phyloP scores from a whole-genome alignment of 2,329 filamentous ascomycete species.

The Trichoderma harzianum region DNA sequence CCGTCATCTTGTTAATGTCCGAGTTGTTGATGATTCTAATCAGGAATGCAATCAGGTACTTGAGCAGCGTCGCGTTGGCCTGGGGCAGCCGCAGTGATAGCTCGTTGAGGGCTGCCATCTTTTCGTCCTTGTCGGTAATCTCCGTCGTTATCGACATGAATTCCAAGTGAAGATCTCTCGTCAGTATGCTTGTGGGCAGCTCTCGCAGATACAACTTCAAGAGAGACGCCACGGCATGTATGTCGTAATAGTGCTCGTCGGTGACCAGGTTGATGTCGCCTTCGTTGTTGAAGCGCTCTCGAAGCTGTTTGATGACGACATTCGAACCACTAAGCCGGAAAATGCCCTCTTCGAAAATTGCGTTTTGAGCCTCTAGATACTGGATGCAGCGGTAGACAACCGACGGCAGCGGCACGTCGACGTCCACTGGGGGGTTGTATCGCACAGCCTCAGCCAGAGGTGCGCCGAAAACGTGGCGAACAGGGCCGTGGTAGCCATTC shows the following conservation, averaged over 20 bases:
- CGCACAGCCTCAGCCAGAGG: conserved; percentile 82
- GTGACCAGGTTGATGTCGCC: conserved; percentile 83
- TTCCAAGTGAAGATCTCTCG: conserved; percentile 82
- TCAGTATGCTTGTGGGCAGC: conserved; percentile 85
- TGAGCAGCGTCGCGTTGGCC: conserved; percentile 76
- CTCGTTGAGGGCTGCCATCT: conserved; percentile 70
- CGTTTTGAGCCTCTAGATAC: conserved; percentile 80
- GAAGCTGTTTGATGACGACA: conserved; percentile 83
- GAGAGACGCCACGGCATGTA: conserved; percentile 91
- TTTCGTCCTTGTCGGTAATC: conserved; percentile 69
- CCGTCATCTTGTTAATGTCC: conserved; percentile 94
- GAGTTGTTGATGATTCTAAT: conserved; percentile 90
- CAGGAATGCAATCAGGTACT: conserved; percentile 82
- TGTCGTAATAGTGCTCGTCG: conserved; percentile 85
- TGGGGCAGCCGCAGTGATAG: conserved; percentile 77
- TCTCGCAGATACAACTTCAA: conserved; percentile 93
- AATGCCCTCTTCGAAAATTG: conserved; percentile 84
- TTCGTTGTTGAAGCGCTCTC: conserved; percentile 90
- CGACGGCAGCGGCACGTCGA: conserved; percentile 75
- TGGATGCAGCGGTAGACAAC: conserved; percentile 96
- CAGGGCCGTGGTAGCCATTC: conserved; percentile 48
- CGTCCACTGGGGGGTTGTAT: conserved; percentile 68
- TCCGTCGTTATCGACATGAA: conserved; percentile 82
- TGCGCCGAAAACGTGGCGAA: conserved; percentile 78
- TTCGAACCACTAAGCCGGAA: conserved; percentile 98